Evolutionary conservation across 2,329 filamentous ascomycete species (phyloP).

Genomic region (Alternaria triticina): DNA sequence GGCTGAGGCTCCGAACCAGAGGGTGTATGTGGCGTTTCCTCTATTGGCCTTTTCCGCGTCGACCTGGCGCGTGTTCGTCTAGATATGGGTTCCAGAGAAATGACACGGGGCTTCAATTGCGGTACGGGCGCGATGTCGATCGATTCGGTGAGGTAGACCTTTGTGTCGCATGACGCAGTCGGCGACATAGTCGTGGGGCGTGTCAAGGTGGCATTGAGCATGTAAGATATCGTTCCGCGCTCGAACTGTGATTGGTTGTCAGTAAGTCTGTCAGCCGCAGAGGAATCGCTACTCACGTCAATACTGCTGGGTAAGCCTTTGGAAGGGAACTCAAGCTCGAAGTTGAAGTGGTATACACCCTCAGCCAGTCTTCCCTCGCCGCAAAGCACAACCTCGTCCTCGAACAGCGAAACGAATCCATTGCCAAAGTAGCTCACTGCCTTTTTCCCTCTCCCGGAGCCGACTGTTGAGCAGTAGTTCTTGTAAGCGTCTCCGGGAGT

Average conservation of each 20-base stretch:
- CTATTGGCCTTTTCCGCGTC: conserved; percentile 28
- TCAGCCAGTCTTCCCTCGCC: conserved; percentile 77
- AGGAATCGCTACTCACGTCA: conserved; percentile 68
- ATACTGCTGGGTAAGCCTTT: conserved; percentile 86
- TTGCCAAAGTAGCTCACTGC: conserved; percentile 70
- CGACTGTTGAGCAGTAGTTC: conserved; percentile 56
- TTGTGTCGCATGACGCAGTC: conserved; percentile 78
- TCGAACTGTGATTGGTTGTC: conserved; percentile 74
- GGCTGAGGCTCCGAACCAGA: conserved; percentile 27
- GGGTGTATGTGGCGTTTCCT: conserved; percentile 21
- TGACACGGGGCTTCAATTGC: conserved; percentile 77
- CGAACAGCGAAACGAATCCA: conserved; percentile 80
- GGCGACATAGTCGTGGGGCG: conserved; percentile 85
- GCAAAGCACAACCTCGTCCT: conserved; percentile 81
- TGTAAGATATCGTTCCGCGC: conserved; percentile 88
- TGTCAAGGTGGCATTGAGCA: conserved; percentile 87
- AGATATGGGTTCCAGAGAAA: conserved; percentile 88
- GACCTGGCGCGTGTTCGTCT: conserved; percentile 69
- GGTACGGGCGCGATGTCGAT: conserved; percentile 82
- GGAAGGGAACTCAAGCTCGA: conserved; percentile 73
- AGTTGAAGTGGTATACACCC: conserved; percentile 80
- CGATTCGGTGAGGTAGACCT: conserved; percentile 78
- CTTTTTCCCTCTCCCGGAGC: conserved; percentile 61
- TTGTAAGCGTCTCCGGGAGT: conserved; percentile 63
- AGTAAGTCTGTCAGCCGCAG: conserved; percentile 18